These are phyloP conservation scores for Colletotrichum liriopes DNA, from an alignment of 2,329 filamentous ascomycete species.

Conservation along the genomic window DNA sequence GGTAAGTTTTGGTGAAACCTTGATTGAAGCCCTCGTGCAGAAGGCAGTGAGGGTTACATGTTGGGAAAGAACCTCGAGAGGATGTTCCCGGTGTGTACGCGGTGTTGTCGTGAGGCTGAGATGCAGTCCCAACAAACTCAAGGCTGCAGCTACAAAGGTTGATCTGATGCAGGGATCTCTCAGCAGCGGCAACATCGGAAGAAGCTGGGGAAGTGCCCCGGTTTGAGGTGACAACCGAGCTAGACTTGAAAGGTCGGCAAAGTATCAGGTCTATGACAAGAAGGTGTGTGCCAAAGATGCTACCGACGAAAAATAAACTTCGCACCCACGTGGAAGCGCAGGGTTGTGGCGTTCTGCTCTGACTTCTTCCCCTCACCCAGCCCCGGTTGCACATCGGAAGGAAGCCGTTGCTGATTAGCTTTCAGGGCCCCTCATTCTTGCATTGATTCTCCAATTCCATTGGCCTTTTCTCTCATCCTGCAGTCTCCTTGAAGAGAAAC, in stretches of 20 bases:
- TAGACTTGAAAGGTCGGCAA: slow-evolving; percentile 24
- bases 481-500: slow-evolving; percentile 10
- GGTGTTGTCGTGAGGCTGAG: slow-evolving; percentile 37
- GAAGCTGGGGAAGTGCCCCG: slow-evolving; percentile 39
- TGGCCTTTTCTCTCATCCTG: slow-evolving; percentile 15
- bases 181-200: slow-evolving; percentile 33
- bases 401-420: slow-evolving; percentile 22
- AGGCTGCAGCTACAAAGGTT: slow-evolving; percentile 37
- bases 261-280: slow-evolving; percentile 26
- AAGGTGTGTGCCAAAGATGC: slow-evolving; percentile 17
- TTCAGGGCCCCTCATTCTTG: slow-evolving; percentile 26
- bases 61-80: slow-evolving; percentile 32
- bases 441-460: slow-evolving; percentile 35
- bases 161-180: slow-evolving; percentile 35
- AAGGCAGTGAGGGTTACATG: slow-evolving; percentile 22
- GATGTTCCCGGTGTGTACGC: slow-evolving; percentile 23
- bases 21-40: slow-evolving; percentile 17
- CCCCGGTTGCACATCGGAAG: neutral
- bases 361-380: neutral
- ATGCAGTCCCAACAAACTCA: slow-evolving; percentile 42
- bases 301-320: slow-evolving; percentile 33
- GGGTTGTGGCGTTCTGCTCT: slow-evolving; percentile 25
- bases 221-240: slow-evolving; percentile 41
- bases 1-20: slow-evolving; percentile 39
- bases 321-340: slow-evolving; percentile 29